Evolutionary conservation across 2,329 filamentous ascomycete species (phyloP).

Genomic region (Cadophora luteo-olivacea): DNA sequence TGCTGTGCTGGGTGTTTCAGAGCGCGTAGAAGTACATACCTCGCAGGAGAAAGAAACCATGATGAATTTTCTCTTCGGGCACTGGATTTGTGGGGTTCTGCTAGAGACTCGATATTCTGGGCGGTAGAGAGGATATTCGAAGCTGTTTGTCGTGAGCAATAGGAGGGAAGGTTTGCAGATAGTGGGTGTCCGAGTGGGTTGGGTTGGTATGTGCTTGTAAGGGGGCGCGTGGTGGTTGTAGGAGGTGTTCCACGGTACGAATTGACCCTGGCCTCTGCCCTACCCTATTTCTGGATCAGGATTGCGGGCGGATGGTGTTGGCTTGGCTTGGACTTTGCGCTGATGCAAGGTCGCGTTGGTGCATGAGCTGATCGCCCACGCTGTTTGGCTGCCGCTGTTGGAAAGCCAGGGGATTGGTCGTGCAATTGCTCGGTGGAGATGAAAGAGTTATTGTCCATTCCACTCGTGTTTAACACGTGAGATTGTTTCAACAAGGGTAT

Average conservation of each 20-base stretch:
- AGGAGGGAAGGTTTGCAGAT: neutral
- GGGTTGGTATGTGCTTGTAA: conserved; percentile 7
- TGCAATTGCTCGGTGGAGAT: neutral
- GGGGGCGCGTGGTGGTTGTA: conserved; percentile 16
- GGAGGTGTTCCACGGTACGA: conserved; percentile 16
- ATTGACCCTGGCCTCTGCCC: neutral
- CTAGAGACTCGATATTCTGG: conserved; percentile 16
- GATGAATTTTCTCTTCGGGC: conserved; percentile 26
- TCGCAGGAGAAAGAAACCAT: conserved; percentile 49
- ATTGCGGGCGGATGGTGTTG: conserved; percentile 4
- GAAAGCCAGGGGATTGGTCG: neutral
- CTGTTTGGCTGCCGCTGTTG: conserved; percentile 25
- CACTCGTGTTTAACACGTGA: conserved; percentile 5
- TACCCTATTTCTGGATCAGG: conserved; percentile 15
- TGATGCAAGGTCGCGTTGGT: conserved; percentile 34
- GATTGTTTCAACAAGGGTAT: conserved; percentile 2
- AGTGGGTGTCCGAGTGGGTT: neutral
- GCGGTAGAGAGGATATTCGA: conserved; percentile 17
- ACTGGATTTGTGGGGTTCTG: conserved; percentile 31
- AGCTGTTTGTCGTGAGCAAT: neutral
- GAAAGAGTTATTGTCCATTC: neutral
- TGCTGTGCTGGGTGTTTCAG: conserved; percentile 24
- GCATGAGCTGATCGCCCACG: conserved; percentile 29
- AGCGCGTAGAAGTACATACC: conserved; percentile 41
- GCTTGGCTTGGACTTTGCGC: conserved; percentile 14